Conservation (phyloP, 441 rosid species). For the Brassica hybrid region DNA sequence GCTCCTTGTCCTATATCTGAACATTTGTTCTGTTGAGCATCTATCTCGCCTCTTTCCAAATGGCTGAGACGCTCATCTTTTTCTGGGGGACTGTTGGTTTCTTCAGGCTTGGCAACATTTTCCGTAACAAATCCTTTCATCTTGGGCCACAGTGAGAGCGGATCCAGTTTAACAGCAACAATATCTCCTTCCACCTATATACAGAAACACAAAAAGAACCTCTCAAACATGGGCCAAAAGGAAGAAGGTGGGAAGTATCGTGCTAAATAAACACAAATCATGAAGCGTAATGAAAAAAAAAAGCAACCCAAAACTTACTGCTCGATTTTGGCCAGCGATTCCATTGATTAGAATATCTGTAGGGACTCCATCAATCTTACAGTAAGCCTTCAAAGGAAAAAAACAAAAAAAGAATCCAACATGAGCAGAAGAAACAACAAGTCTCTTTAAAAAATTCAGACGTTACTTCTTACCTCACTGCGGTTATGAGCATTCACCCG, state of each 20-base stretch:
- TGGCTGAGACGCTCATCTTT: constrained; percentile 31
- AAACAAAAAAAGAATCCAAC: not conserved
- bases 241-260: constrained; percentile 1
- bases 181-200: constrained; percentile 82
- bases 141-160: constrained; percentile 69
- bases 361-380: constrained; percentile 89
- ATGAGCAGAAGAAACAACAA: constrained; percentile 15
- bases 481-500: constrained; percentile 90
- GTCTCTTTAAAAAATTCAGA: not conserved
- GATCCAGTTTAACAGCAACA: constrained; percentile 76
- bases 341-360: constrained; percentile 84
- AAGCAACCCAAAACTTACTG: constrained; percentile 70
- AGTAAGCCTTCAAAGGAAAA: constrained; percentile 69
- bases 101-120: constrained; percentile 46
- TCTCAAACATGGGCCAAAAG: constrained; percentile 28
- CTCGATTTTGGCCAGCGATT: constrained; percentile 77
- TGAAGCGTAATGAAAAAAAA: too few species aligned
- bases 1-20: constrained; percentile 35
- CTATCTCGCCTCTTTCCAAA: not conserved
- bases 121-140: constrained; percentile 72
- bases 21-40: constrained; percentile 25
- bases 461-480: constrained; percentile 63
- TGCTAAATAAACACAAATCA: not conserved
- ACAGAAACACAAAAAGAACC: constrained; percentile 28
- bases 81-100: constrained; percentile 41